Evolutionary conservation across 441 rosid species (phyloP).

Genomic region (Erysimum cheiri): DNA sequence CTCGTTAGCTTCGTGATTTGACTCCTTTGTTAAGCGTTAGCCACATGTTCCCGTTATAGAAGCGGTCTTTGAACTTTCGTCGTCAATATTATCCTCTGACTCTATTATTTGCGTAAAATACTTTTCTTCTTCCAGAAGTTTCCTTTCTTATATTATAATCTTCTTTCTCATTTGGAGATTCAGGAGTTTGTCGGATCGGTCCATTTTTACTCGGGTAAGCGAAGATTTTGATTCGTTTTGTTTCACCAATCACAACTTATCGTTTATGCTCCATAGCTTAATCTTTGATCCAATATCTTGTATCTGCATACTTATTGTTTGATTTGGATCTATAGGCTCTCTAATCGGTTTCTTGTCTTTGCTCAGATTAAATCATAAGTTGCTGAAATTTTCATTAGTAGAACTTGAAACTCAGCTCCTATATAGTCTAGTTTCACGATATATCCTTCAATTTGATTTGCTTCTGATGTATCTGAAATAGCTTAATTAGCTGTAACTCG

Average conservation of each 20-base stretch:
- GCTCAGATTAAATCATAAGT: too few relatives aligned
- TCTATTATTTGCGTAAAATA: conserved; percentile 25
- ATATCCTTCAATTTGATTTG: not conserved
- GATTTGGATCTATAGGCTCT: too few relatives aligned
- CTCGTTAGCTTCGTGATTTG: conserved; percentile 14
- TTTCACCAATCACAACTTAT: conserved; percentile 10
- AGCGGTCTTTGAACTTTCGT: conserved; percentile 20
- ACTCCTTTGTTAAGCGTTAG: conserved; percentile 1
- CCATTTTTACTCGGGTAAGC: conserved; percentile 28
- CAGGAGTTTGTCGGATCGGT: conserved; percentile 9
- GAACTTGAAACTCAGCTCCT: too few relatives aligned
- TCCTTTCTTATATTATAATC: not conserved
- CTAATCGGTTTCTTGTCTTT: too few relatives aligned
- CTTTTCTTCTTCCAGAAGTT: conserved; percentile 31
- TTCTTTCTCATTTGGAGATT: conserved; percentile 21
- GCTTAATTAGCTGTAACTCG: conserved; percentile 15
- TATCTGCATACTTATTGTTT: not conserved
- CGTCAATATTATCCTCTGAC: conserved; percentile 4
- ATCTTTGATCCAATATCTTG: conserved; percentile 21
- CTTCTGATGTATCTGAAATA: not conserved
- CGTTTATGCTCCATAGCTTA: conserved; percentile 21
- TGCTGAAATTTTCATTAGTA: too few relatives aligned
- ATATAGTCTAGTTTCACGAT: not conserved
- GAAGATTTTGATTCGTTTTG: conserved; percentile 15
- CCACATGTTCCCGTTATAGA: conserved; percentile 29